phyloP scores from a whole-genome alignment of 345 rosid genomes.

The Kernera saxatilis region DNA sequence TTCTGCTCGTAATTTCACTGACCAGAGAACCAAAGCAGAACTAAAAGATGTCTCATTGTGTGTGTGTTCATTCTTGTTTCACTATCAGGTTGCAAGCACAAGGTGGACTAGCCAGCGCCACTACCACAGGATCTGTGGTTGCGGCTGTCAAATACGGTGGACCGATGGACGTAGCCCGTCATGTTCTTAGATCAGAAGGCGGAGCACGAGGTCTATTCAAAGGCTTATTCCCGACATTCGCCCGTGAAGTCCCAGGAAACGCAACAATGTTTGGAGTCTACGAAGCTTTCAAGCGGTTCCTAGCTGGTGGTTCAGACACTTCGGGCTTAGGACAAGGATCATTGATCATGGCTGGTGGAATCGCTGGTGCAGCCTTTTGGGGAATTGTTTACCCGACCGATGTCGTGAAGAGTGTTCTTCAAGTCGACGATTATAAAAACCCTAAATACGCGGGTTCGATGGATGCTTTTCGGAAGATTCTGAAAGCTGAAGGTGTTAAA shows the following conservation, averaged over 20 bases:
- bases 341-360: slow-evolving; percentile 75
- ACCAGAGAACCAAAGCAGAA: background rate
- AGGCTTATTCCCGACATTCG: slow-evolving; percentile 87
- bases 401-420: slow-evolving; percentile 89
- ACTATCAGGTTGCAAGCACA: slow-evolving; percentile 87
- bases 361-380: slow-evolving; percentile 95
- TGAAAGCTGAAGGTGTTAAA: slow-evolving; percentile 76
- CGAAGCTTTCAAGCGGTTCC: slow-evolving; percentile 64
- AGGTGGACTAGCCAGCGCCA: slow-evolving; percentile 53
- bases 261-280: slow-evolving; percentile 88
- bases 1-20: background rate
- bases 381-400: slow-evolving; percentile 79
- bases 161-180: slow-evolving; percentile 93
- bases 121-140: slow-evolving; percentile 35
- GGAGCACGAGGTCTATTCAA: slow-evolving; percentile 85
- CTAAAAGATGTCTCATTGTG: background rate
- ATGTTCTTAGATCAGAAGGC: slow-evolving; percentile 81
- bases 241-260: slow-evolving; percentile 93
- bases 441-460: slow-evolving; percentile 75
- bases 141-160: slow-evolving; percentile 79
- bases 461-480: slow-evolving; percentile 65
- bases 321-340: slow-evolving; percentile 85
- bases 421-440: slow-evolving; percentile 82
- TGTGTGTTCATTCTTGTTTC: slow-evolving; percentile 7
- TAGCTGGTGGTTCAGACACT: slow-evolving; percentile 90